A percentile compares a stretch with the other conserved stretches of the same genome.
These are phyloP conservation scores for Psophocarpus tetragonolobus DNA, from an alignment of 306 rosid genomes.

Conservation along the genomic window DNA sequence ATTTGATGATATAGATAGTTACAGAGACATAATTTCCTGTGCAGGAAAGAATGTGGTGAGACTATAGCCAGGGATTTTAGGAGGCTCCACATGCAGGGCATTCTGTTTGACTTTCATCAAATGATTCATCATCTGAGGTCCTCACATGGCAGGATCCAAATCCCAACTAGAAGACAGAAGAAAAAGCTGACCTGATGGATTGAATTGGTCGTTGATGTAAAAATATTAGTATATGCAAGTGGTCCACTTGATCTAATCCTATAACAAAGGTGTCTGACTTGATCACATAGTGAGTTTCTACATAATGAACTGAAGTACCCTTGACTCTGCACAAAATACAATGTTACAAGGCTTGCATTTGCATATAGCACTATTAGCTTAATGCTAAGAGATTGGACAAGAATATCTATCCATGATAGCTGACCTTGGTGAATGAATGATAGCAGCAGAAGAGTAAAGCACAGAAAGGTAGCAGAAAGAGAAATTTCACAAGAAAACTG, in stretches of 20 bases:
- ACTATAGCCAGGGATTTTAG: not conserved
- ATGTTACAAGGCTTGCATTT: constrained; percentile 27
- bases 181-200: constrained; percentile 61
- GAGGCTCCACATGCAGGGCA: not conserved
- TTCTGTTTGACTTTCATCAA: constrained; percentile 13
- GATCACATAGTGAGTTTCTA: constrained; percentile 72
- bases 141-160: constrained; percentile 14
- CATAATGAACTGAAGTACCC: constrained; percentile 52
- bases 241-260: constrained; percentile 74
- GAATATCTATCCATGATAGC: constrained; percentile 33
- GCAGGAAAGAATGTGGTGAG: not conserved
- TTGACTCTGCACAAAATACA: constrained; percentile 55
- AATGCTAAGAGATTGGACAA: constrained; percentile 6
- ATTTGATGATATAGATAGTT: constrained; percentile 19
- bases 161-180: constrained; percentile 20
- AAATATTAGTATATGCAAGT: constrained; percentile 56
- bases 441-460: constrained; percentile 66
- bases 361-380: constrained; percentile 1
- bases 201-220: constrained; percentile 52
- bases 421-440: constrained; percentile 67
- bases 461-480: constrained; percentile 69
- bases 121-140: constrained; percentile 25
- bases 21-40: not conserved
- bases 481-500: constrained; percentile 74
- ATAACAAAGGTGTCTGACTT: constrained; percentile 67